phyloP scores from a whole-genome alignment of 2,329 filamentous ascomycete species.

The Blastomyces percursus region DNA sequence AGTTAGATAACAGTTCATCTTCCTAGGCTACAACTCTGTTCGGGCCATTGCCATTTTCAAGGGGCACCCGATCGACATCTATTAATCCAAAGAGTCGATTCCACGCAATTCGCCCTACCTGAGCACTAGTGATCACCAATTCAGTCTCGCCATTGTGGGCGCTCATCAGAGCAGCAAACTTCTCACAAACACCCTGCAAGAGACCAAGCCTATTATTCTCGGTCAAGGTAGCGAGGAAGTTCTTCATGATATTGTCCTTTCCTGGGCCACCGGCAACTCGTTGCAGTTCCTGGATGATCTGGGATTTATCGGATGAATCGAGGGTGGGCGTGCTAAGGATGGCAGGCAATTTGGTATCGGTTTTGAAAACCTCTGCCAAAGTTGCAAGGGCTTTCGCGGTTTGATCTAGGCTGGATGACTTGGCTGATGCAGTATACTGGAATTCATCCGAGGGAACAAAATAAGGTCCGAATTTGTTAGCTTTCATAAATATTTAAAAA shows the following conservation, averaged over 20 bases:
- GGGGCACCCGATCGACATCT: not conserved
- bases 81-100: not conserved
- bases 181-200: slow-evolving; percentile 69
- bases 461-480: not conserved
- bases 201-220: slow-evolving; percentile 92
- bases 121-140: slow-evolving; percentile 78
- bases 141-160: slow-evolving; percentile 89
- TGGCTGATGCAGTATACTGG: slow-evolving; percentile 92
- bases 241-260: slow-evolving; percentile 75
- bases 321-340: slow-evolving; percentile 78
- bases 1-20: not conserved
- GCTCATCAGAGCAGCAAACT: slow-evolving; percentile 79
- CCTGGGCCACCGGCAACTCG: slow-evolving; percentile 62
- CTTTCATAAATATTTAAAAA: not conserved
- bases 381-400: slow-evolving; percentile 67
- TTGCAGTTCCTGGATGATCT: slow-evolving; percentile 76
- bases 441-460: not conserved
- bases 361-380: slow-evolving; percentile 62
- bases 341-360: slow-evolving; percentile 65
- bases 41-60: not conserved
- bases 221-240: slow-evolving; percentile 81
- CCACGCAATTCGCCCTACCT: slow-evolving; percentile 47
- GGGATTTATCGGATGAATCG: slow-evolving; percentile 63
- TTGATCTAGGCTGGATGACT: slow-evolving; percentile 72
- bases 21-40: not conserved